Evolutionary conservation across 768 basidiomycete genomes (phyloP), one percentile per base, ranked within the genome.

Genomic region (Phaffia australis): DNA sequence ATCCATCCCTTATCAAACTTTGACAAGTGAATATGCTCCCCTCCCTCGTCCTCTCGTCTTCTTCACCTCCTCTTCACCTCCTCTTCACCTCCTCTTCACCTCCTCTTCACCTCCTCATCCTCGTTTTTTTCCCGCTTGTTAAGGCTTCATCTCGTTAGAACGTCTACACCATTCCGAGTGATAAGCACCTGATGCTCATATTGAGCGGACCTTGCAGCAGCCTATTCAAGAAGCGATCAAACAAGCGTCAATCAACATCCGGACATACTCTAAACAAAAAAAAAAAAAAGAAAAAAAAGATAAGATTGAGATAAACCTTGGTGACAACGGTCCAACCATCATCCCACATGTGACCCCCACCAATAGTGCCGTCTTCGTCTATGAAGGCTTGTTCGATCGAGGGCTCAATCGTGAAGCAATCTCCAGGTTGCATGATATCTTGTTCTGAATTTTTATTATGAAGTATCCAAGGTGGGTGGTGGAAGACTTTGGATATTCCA

Each of bases 311-410:
- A 69, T 82, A 63, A 72, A 84, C 91, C 79, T 87, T 85, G 0
- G 90, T 91, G 0, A 87, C 87, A n/a, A 87, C 84, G 2, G 89
- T 91, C 92, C 92, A 94, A 29, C 88, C 89, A 73, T 94, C 92
- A 1, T 88, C 88, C 75, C 88, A 93, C 65, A 89, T 82, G 83
- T 85, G 86, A 2, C 83, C 83, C 29, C 77, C 74, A 0, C 88
- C 80, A 65, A 87, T 80, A 6, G 78, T 75, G 15, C 90, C 90
- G 11, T 63, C 21, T 7, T 30, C 59, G 6, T 25, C 52, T 11
- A 55, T 54, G 55, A 47, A 35, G n/a, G 62, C 35, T 77, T 90
- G 87, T 16, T 93, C 81, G 42, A 94, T 78, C 56, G 81, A 80
- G 3, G 90, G 90, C 81, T 95, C 92, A 50, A 95, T 91, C 0